These are phyloP conservation scores for Cystofilobasidium capitatum DNA, from an alignment of 768 basidiomycete species.

Conservation along the genomic window DNA sequence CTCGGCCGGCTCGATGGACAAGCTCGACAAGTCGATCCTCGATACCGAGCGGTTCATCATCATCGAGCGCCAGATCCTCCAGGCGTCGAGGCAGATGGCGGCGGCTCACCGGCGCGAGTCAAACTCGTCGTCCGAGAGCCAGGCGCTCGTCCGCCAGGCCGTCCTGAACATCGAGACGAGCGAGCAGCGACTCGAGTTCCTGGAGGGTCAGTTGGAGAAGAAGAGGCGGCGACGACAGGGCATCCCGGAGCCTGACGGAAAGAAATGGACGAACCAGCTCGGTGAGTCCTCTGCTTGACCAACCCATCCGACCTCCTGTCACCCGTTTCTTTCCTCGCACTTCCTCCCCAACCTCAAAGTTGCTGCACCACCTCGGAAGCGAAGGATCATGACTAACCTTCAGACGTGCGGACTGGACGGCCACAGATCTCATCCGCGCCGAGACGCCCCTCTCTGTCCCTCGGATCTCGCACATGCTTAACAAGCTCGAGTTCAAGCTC, in stretches of 20 bases:
- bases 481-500: constrained; percentile 98
- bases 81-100: constrained; percentile 19
- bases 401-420: too few species aligned
- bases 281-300: constrained; percentile 1
- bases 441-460: constrained; percentile 92
- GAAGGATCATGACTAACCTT: too few species aligned
- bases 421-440: constrained; percentile 90
- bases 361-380: too few species aligned
- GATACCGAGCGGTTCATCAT: constrained; percentile 27
- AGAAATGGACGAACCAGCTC: constrained; percentile 26
- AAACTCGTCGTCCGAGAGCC: constrained; percentile 20
- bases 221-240: constrained; percentile 24
- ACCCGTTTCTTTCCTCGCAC: not conserved
- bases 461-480: constrained; percentile 95
- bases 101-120: constrained; percentile 19
- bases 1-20: constrained; percentile 17
- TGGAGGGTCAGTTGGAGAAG: constrained; percentile 26
- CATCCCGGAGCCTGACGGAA: constrained; percentile 18
- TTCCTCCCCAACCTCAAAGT: not conserved
- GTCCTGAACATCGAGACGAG: constrained; percentile 21
- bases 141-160: constrained; percentile 25
- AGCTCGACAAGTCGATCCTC: constrained; percentile 23
- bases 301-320: not conserved
- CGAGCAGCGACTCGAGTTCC: constrained; percentile 24
- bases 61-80: constrained; percentile 25